Base-by-base conservation (phyloP, 202 grass and related monocot species). In the Miscanthus sacchariflorus region DNA sequence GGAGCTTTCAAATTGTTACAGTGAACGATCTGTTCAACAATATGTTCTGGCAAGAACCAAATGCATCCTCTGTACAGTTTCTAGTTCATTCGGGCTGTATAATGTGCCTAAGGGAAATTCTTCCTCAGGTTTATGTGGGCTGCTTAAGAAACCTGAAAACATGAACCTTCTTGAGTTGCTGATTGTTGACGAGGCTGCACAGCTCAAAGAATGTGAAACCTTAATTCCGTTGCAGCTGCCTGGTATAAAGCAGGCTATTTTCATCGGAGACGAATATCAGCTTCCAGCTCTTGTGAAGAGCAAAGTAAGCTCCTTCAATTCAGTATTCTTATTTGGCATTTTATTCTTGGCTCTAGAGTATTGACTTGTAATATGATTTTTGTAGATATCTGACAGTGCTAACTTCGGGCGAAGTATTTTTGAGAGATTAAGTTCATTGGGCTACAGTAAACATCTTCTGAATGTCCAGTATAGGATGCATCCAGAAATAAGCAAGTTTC, bases 161-260 rank as follows among this genome's bases (percentile, higher is more conserved):
- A 30, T 7, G 0, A 88, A 69, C 46, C 17, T 21, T 82, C 71
- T 93, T 5, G 84, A 91, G 24, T 10, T 81, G 77, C 36, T 95
- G 8, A 45, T 95, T 43, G 72, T 95, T 9, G 89, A 95, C 63
- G 93, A 95, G 79, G 91, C 89, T 83, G 91, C 90, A 11, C 93
- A 95, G 68, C 56, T 95, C 4, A 93, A 89, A 82, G 93, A 93
- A n/a, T 95, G 93, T 17, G 93, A 95, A 68, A 88, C 91, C 8
- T 73, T 95, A 49, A 89, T 95, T 54, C 93, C 93, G 33, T 64
- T 92, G 36, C 88, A 78, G 33, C 58, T 95, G 9, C 52, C 66
- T 27, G 61, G 73, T 18, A 68, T 93, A 84, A 77, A 14, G 21
- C 85, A 89, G 38, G 88, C 74, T 23, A 36, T 92, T 80, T 61